Base-by-base conservation (phyloP, 371 early-diverging fungal species). In the Mortierella sp. region DNA sequence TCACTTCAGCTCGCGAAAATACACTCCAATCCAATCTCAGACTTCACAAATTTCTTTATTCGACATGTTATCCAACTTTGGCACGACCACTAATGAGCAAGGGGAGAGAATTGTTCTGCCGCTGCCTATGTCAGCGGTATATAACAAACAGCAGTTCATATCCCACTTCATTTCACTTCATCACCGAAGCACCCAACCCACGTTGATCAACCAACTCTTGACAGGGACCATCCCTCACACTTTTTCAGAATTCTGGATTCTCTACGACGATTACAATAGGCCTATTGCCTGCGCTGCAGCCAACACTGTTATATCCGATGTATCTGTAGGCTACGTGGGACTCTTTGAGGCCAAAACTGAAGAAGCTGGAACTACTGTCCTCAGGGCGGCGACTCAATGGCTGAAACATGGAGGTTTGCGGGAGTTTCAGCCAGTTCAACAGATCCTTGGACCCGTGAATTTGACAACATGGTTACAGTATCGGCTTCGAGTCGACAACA, bases 391-490 rank as follows among this genome's bases (percentile, higher is more conserved):
- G 8, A 80, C 69, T 2, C 65, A 64, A 17, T 80, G 81, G 81
- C 56, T 80, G 53, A 67, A 26, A 34, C 49, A 34, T 6, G 75
- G 72, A 3, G 75, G 75, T 12, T 19, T 80, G 26, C 54, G 49
- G 1, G 68, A 80, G 54, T 80, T 80, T 26, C 37, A 67, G 10
- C 80, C 80, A n/a, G 80, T 80, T 6, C 75, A 65, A 12, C 81
- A 80, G 37, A 75, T 80, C 51, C 56, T 80, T 12, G 81, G 81
- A 37, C 81, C 81, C 10, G 75, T 80, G 62, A 80, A 80, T 59
- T 5, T 80, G 49, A 80, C 81, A 22, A 74, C 81, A 49, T 80
- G 81, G 81, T 62, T 80, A 4, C 81, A 80, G 35, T 80, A 80
- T 42, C 75, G 81, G 1, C 66, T 80, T 17, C 75, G 81, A 37